Base-by-base conservation (phyloP, 2,329 filamentous ascomycete species). In the Fusarium setosum region DNA sequence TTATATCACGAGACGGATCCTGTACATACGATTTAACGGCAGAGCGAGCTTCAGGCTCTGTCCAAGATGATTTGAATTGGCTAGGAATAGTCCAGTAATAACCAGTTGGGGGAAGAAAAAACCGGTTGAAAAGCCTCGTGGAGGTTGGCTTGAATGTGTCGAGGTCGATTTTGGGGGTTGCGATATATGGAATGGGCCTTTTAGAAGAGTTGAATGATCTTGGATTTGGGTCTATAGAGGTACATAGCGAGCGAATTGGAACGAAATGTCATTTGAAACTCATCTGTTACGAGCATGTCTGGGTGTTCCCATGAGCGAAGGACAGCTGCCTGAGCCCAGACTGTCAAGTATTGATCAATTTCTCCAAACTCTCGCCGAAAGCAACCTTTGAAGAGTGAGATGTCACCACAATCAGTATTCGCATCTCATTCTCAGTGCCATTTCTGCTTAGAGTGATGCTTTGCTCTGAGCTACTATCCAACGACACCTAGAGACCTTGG, bases 1-100 rank as follows among this genome's bases (percentile, higher is more conserved):
- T 68, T 56, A 70, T 68, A 71, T 70, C 37, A 73, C 40, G 71
- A 73, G 66, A 60, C 56, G 68, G 66, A 70, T 69, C 45, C 37
- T 72, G 69, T 71, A 73, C 58, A 73, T 72, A 71, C 56, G 66
- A 72, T 44, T n/a, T 41, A 65, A 59, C 13, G 65, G 58, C 53
- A 58, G 56, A 56, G 47, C 38, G 31, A 47, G 54, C 20, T 55
- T 56, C 10, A 34, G 34, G 31, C 56, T 48, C 29, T 59, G 47
- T 51, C 38, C 35, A n/a, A 40, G 18, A 68, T 51, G 47, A 56
- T 53, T 29, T n/a, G 24, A 65, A 37, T 13, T 34, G 63, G 50
- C 48, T 24, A 23, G 21, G 23, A 57, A 47, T 29, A 47, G 55
- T 51, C 56, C 32, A 26, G 29, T 67, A 67, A 67, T 67, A 47